Evolutionary conservation across 345 rosid species (phyloP), one percentile per base, ranked within the genome.

Genomic region (Eutrema heterophyllum): DNA sequence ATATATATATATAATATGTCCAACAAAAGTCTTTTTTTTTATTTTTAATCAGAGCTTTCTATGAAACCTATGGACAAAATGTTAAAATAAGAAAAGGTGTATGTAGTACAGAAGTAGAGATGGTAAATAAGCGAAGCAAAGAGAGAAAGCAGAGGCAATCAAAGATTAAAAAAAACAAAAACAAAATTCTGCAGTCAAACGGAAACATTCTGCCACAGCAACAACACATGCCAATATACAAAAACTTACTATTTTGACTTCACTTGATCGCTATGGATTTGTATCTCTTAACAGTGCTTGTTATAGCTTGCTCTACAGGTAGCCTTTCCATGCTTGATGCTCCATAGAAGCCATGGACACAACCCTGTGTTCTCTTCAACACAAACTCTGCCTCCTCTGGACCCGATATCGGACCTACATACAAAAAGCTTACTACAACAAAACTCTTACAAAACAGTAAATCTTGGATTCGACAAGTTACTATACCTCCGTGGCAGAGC

Each of bases 251-350:
- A 26, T 26, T 16, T 39, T 52, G 7, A 53, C 18, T 73, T 91
- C 84, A 91, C 68, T 81, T 83, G 68, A 88, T 70, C 63, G 87
- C 80, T 57, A 90, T 86, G 59, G 83, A 86, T 79, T 93, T 93
- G 81, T 90, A 93, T 65, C 81, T 83, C 55, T 81, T 83, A 80
- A 87, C 81, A 50, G 96, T 89, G 83, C 78, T 84, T 53, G 83
- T 87, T 71, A 91, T 86, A 58, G 97, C 96, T 67, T 86, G 84
- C 65, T 93, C 98, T 67, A 91, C 96, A 0, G 97, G 97, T 27
- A 94, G 84, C 77, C 97, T 88, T 83, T 94, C 97, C 93, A 94
- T 89, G 89, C 96, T 91, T 56, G 97, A 94, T 63, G 98, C 98
- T 38, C 98, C 96, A 66, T 89, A 94, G 79, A 94, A 94, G 38